A percentile compares a stretch with the other conserved stretches of the same genome.
These are phyloP conservation scores for Eimeria sp. DNA, from an alignment of 169 alveolate genomes.

Conservation along the genomic window DNA sequence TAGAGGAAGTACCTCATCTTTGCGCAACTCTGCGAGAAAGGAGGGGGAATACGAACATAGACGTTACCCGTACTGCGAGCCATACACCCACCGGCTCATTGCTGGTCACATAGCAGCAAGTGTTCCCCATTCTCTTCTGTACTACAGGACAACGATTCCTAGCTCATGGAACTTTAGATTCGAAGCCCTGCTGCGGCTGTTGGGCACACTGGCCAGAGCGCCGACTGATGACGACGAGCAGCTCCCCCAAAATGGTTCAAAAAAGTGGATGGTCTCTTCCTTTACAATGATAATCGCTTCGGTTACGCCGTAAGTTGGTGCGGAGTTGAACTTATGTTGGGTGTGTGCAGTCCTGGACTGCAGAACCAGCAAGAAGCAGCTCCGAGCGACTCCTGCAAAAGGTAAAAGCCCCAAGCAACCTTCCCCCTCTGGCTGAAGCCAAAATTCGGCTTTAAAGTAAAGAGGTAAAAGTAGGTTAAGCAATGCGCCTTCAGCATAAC, in stretches of 20 bases:
- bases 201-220: constrained; percentile 6
- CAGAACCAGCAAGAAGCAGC: neutral
- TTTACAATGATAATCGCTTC: neutral
- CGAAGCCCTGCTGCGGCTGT: neutral
- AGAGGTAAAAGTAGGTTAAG: neutral
- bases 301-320: neutral
- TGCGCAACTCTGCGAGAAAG: neutral
- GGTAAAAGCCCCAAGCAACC: neutral
- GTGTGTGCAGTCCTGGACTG: constrained; percentile 8
- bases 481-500: neutral
- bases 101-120: constrained; percentile 54
- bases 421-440: neutral
- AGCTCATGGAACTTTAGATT: neutral
- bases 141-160: neutral
- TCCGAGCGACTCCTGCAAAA: neutral
- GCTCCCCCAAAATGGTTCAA: neutral
- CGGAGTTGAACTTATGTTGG: neutral
- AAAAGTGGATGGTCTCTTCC: neutral
- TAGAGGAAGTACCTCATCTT: neutral
- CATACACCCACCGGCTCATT: constrained; percentile 38
- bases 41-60: neutral
- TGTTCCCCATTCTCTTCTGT: constrained; percentile 41
- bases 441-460: neutral
- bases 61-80: neutral
- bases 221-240: neutral